Conservation (phyloP, 73 alveolate genomes). For the Tetrahymena malaccensis region DNA sequence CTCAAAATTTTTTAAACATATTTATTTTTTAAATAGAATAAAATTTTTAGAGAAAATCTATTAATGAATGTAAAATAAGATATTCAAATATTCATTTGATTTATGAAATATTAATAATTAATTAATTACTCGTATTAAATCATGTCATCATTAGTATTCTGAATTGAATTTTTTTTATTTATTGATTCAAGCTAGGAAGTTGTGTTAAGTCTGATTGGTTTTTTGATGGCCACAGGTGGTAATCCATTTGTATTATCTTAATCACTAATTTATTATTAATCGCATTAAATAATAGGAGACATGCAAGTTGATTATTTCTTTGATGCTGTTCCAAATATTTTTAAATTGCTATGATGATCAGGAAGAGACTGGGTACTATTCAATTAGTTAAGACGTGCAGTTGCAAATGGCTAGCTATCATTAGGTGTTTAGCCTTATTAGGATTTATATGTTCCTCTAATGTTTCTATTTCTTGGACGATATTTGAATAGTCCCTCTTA, state of each 20-base stretch:
- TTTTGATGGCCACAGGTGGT: background rate
- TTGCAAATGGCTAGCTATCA: background rate
- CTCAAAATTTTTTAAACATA: no score
- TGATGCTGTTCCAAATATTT: background rate
- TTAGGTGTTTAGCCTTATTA: background rate
- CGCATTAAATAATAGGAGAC: background rate
- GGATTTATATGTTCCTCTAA: background rate
- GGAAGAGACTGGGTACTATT: background rate
- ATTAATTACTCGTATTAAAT: background rate
- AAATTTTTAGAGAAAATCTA: no score
- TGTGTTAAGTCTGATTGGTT: background rate
- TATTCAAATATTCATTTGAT: background rate
- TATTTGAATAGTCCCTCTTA: background rate
- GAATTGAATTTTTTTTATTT: background rate
- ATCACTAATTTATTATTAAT: background rate
- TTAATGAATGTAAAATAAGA: no score
- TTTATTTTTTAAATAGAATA: no score
- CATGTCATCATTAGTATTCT: background rate
- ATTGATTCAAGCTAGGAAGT: background rate
- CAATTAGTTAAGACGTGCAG: background rate
- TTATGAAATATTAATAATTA: no score
- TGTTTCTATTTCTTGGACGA: background rate
- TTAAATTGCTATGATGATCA: background rate
- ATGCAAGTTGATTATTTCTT: background rate
- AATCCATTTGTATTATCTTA: background rate